phyloP scores from a whole-genome alignment of 441 rosid genomes.

The Flueggea neowawraea region DNA sequence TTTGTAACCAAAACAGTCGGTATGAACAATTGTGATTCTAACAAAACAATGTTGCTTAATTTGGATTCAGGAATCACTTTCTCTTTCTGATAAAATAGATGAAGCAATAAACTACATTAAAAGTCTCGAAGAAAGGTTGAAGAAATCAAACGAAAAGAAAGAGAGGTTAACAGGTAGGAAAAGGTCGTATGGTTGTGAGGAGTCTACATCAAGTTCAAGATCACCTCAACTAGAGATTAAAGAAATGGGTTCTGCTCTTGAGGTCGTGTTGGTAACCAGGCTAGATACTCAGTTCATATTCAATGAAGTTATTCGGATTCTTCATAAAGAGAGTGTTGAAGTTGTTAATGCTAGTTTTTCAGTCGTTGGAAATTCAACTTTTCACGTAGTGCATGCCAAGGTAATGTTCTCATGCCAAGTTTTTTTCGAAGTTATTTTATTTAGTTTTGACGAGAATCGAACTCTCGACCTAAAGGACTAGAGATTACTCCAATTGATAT shows the following conservation, averaged over 20 bases:
- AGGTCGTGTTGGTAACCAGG: constrained; percentile 27
- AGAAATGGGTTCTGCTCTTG: constrained; percentile 29
- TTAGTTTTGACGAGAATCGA: neutral
- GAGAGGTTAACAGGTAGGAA: constrained; percentile 25
- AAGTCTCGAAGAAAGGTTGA: constrained; percentile 21
- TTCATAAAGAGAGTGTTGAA: constrained; percentile 34
- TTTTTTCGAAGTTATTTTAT: neutral
- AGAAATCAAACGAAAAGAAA: constrained; percentile 28
- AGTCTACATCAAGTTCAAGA: constrained; percentile 5
- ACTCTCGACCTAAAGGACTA: neutral
- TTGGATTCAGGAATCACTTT: constrained; percentile 26
- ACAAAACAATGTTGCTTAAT: neutral
- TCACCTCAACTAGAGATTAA: constrained; percentile 30
- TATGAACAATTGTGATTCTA: too few species aligned
- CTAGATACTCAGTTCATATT: constrained; percentile 27
- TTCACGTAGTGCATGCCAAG: constrained; percentile 38
- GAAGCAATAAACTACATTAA: constrained; percentile 43
- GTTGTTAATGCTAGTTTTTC: constrained; percentile 32
- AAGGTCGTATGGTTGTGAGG: constrained; percentile 12
- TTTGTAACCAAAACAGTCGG: too few species aligned
- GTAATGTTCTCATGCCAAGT: constrained; percentile 5
- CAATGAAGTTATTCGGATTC: constrained; percentile 32
- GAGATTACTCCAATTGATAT: too few species aligned
- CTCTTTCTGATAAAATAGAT: constrained; percentile 49
- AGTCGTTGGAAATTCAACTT: constrained; percentile 19